Conservation (phyloP, 768 basidiomycete species). For the Tulasnella sp. region DNA sequence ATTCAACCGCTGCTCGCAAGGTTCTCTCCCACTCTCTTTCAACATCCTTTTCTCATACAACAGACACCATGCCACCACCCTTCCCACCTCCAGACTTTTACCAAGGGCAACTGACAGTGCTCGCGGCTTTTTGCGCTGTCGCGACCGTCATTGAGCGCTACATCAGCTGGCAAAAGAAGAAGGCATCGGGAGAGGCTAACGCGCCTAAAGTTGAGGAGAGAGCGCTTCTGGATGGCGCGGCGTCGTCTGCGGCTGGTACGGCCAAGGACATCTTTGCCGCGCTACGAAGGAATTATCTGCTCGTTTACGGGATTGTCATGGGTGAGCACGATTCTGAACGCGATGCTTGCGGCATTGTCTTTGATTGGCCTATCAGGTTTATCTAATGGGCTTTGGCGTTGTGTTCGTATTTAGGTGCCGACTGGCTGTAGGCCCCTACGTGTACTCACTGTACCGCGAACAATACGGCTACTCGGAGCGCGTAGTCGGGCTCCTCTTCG, state of each 20-base stretch:
- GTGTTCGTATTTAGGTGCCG: slow-evolving; percentile 54
- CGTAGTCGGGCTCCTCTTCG: slow-evolving; percentile 69
- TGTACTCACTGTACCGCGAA: slow-evolving; percentile 73
- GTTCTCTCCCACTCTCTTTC: background rate
- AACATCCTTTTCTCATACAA: background rate
- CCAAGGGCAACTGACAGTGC: slow-evolving; percentile 29
- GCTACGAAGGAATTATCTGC: slow-evolving; percentile 54
- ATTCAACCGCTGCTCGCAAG: slow-evolving; percentile 9
- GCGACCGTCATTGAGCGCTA: slow-evolving; percentile 30
- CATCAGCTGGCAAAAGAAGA: slow-evolving; percentile 20
- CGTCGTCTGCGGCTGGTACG: background rate
- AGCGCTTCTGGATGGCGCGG: background rate
- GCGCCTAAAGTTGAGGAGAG: slow-evolving; percentile 3
- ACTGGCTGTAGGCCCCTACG: slow-evolving; percentile 80
- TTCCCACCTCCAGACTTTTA: slow-evolving; percentile 31
- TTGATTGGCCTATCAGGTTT: background rate
- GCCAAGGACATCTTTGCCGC: slow-evolving; percentile 15
- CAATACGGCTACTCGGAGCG: slow-evolving; percentile 67
- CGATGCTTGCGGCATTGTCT: background rate
- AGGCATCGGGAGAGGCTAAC: slow-evolving; percentile 6
- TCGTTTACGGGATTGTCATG: slow-evolving; percentile 76
- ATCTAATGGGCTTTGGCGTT: background rate
- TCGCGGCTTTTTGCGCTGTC: slow-evolving; percentile 25
- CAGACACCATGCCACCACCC: background rate
- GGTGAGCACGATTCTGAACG: slow-evolving; percentile 48